These are phyloP conservation scores for Clonostachys byssicola DNA, from an alignment of 2,329 filamentous ascomycete genomes.

Conservation along the genomic window DNA sequence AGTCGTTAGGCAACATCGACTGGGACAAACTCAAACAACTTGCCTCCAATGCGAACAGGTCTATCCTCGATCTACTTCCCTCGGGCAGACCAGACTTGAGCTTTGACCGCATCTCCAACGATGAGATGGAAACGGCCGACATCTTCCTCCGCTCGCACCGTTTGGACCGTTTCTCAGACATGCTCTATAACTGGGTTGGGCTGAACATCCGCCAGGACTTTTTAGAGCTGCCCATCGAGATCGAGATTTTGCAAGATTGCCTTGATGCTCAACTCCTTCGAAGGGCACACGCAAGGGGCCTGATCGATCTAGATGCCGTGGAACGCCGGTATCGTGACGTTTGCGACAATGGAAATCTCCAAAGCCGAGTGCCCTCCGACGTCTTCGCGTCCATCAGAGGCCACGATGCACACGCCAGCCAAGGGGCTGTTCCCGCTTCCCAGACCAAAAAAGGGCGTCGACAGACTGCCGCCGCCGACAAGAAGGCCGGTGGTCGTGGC, in stretches of 20 bases:
- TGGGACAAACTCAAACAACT: conserved; percentile 4
- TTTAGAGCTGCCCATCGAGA: conserved; percentile 13
- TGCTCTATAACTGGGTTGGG: conserved; percentile 9
- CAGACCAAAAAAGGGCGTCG: no score
- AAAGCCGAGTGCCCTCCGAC: no score
- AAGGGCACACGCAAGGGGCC: neutral
- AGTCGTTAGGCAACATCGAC: conserved; percentile 5
- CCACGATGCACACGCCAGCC: no score
- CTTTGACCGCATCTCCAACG: conserved; percentile 11
- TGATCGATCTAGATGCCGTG: neutral
- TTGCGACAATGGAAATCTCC: no score
- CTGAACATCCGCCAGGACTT: conserved; percentile 9
- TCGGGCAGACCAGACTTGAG: conserved; percentile 12
- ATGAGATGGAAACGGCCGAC: conserved; percentile 8
- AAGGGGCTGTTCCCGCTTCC: no score
- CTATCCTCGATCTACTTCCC: conserved; percentile 6
- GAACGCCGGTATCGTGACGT: no score
- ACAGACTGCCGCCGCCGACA: no score
- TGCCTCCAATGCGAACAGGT: conserved; percentile 4
- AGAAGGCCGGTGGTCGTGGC: no score
- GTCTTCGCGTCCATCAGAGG: no score
- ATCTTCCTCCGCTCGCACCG: conserved; percentile 8
- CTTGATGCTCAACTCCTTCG: conserved; percentile 6
- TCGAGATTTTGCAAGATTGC: conserved; percentile 12
- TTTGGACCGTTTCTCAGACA: neutral